phyloP scores from a whole-genome alignment of 306 rosid species.

The Erythrophleum fordii region DNA sequence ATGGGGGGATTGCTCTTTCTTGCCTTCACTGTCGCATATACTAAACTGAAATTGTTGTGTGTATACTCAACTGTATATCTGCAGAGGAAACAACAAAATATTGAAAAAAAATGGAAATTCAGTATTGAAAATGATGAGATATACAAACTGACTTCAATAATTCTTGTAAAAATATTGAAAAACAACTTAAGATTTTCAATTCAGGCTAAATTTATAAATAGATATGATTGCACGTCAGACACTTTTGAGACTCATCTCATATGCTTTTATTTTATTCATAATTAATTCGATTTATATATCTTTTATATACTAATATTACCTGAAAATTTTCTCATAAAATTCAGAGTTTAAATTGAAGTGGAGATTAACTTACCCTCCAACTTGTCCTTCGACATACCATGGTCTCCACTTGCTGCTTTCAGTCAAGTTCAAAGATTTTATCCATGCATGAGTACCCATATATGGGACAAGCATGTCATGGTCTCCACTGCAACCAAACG shows the following conservation, averaged over 20 bases:
- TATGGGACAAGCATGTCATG: conserved; percentile 35
- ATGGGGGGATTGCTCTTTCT: background rate
- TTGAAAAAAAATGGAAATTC: too few relatives aligned
- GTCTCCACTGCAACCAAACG: conserved; percentile 34
- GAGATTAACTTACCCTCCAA: conserved; percentile 42
- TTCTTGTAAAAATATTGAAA: too few relatives aligned
- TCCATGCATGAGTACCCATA: conserved; percentile 35
- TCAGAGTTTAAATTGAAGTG: background rate
- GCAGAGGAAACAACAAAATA: background rate
- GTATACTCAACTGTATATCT: background rate
- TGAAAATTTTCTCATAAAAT: background rate
- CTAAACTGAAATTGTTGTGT: background rate
- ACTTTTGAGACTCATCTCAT: background rate
- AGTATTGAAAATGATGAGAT: too few relatives aligned
- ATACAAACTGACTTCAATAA: too few relatives aligned
- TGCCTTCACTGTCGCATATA: conserved; percentile 23
- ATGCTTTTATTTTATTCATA: background rate
- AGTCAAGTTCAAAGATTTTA: conserved; percentile 5
- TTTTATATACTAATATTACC: too few relatives aligned
- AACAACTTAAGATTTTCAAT: too few relatives aligned
- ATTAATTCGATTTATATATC: background rate
- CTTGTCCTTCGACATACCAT: conserved; percentile 39
- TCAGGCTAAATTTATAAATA: too few relatives aligned
- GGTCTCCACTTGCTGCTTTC: conserved; percentile 36
- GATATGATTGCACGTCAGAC: background rate